Conservation (phyloP, 2,329 filamentous ascomycete genomes). For the Thielaviopsis punctulata region DNA sequence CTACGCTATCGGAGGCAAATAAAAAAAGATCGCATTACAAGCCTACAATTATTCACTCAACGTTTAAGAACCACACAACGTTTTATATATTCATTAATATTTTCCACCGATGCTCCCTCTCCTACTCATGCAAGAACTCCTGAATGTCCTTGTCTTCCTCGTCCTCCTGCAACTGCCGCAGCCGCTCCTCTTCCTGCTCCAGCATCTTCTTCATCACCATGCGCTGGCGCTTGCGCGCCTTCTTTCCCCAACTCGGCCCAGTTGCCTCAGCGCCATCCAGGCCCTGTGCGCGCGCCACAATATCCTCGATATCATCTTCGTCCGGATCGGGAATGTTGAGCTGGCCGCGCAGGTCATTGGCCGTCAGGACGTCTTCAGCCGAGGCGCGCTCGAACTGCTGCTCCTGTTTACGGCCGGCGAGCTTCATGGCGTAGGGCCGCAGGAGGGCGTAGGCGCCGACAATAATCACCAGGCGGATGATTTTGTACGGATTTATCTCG, state of each 20-base stretch:
- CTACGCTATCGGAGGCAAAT: no score
- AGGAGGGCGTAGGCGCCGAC: conserved; percentile 58
- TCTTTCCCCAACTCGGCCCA: conserved; percentile 13
- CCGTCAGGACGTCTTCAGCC: conserved; percentile 38
- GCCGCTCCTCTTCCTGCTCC: conserved; percentile 41
- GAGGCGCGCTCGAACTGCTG: conserved; percentile 44
- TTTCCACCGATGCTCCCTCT: no score
- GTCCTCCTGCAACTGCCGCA: conserved; percentile 38
- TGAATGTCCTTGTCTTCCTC: conserved; percentile 61
- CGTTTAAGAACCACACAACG: no score
- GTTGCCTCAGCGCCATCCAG: neutral
- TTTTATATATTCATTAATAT: no score
- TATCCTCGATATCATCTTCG: conserved; percentile 22
- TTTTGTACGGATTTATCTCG: conserved; percentile 33
- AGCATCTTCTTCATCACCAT: conserved; percentile 46
- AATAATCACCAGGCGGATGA: conserved; percentile 53
- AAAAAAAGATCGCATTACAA: no score
- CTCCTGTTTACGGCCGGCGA: conserved; percentile 45
- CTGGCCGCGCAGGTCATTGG: conserved; percentile 46
- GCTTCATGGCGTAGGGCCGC: conserved; percentile 56
- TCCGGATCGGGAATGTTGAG: conserved; percentile 36
- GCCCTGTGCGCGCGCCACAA: conserved; percentile 2
- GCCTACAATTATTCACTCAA: no score
- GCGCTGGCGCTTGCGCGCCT: conserved; percentile 13
- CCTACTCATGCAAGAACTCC: conserved; percentile 37